Base-by-base conservation (phyloP, 257 asterid genomes). In the Prunella vulgaris region DNA sequence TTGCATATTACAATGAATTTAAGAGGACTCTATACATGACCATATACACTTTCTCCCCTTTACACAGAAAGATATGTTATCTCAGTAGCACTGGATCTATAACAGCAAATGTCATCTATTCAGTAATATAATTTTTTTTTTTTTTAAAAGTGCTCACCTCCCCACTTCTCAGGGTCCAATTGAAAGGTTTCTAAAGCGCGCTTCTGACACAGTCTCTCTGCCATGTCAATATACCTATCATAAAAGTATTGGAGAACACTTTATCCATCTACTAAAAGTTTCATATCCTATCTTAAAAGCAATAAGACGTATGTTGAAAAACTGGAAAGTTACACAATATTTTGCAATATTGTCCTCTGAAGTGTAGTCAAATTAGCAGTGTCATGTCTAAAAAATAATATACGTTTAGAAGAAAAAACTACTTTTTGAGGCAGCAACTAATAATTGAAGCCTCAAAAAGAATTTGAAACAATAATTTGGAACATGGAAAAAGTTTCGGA, bases 161-260 rank as follows among this genome's bases (percentile, higher is more conserved):
- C 98, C 98, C 98, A 93, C 83, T 88, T 87, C 58, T 83, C 82
- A 49, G 97, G 97, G 78, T 93, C 98, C 87, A 93, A 69, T 17
- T 63, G 60, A 66, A 93, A 93, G 53, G 93, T 82, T 78, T 93
- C 98, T 15, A 93, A 74, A 54, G 98, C 98, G 64, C 98, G 96
- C 77, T 87, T 88, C 86, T 93, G 98, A 76, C 98, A 93, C 81
- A 93, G 76, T 64, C 78, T 86, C 84, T 93, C 98, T 0, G 97
- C 98, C 98, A 93, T 93, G 80, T 93, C 98, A 59, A 93, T 93
- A 81, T 90, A 93, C 94, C 98, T 93, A 64, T 1, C 28, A 25
- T 25, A 52, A 24, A 63, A n/a, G 12, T 49, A 72, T 22, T 2
- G 49, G 18, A 64, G 28, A 64, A 54, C 46, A 64, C 21, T 63